Conservation (phyloP, 345 rosid species). For the Combretum micranthum region DNA sequence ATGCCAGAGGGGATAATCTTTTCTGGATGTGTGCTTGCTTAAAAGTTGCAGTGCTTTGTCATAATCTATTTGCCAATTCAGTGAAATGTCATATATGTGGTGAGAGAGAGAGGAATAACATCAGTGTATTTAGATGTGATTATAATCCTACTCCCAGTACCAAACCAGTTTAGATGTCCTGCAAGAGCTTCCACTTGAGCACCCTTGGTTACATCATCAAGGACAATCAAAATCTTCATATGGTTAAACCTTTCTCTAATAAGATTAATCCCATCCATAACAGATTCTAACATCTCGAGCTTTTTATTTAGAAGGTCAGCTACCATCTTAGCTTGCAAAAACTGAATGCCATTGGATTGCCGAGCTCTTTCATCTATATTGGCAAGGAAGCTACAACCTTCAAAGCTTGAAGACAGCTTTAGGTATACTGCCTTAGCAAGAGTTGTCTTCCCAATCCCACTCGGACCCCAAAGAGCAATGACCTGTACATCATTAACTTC, state of each 20-base stretch:
- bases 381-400: constrained; percentile 20
- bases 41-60: no score
- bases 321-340: constrained; percentile 3
- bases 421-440: not conserved
- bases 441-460: constrained; percentile 6
- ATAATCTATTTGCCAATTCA: no score
- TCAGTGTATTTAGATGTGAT: no score
- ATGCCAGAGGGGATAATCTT: no score
- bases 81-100: no score
- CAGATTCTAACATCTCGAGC: not conserved
- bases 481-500: not conserved
- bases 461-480: not conserved
- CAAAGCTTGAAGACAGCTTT: constrained; percentile 8
- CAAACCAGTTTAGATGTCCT: not conserved
- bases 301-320: not conserved
- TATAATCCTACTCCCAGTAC: no score
- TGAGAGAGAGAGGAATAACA: no score
- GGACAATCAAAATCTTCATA: not conserved
- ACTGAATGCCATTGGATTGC: not conserved
- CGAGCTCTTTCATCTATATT: constrained; percentile 11
- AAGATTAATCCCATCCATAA: not conserved
- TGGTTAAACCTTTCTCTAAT: not conserved
- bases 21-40: no score
- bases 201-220: constrained; percentile 3
- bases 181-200: not conserved